A percentile compares a stretch with the other conserved stretches of the same genome.
These are phyloP conservation scores for Trichocladium antarcticum DNA, from an alignment of 495 filamentous ascomycete species.

Conservation along the genomic window DNA sequence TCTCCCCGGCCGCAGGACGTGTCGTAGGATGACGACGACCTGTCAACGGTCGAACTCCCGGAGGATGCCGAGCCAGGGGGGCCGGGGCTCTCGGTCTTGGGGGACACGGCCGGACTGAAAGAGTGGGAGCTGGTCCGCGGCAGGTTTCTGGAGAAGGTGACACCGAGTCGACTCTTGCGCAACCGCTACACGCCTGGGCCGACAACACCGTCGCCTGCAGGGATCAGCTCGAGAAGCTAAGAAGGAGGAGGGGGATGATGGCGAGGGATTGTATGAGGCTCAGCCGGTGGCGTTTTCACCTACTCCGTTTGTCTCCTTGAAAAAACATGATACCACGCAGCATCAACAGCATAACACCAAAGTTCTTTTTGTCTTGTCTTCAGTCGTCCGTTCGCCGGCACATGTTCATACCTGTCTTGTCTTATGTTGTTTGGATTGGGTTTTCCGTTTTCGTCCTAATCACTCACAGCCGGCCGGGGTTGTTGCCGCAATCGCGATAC, in stretches of 20 bases:
- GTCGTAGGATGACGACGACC: constrained; percentile 15
- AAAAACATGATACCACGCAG: constrained; percentile 11
- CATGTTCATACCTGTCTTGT: constrained; percentile 6
- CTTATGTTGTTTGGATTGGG: constrained; percentile 9
- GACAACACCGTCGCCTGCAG: background rate
- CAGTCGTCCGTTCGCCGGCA: background rate
- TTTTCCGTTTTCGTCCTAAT: constrained; percentile 2
- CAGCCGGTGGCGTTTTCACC: background rate
- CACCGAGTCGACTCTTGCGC: constrained; percentile 1
- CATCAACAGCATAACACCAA: constrained; percentile 9
- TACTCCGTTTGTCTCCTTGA: background rate
- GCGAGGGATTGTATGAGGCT: background rate
- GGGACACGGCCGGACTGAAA: background rate
- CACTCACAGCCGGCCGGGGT: constrained; percentile 8
- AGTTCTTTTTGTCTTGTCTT: constrained; percentile 7
- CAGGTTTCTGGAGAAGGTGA: constrained; percentile 12
- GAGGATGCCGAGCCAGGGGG: constrained; percentile 10
- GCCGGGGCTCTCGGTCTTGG: background rate
- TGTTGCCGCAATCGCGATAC: constrained; percentile 2
- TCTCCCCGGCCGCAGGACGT: constrained; percentile 3
- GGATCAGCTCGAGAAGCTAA: background rate
- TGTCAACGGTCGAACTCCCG: constrained; percentile 9
- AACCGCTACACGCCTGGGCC: background rate
- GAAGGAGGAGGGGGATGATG: background rate
- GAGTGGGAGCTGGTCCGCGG: constrained; percentile 15